These are phyloP conservation scores for Lodderomyces theae DNA, from an alignment of 1,139 yeast genomes.

Conservation along the genomic window DNA sequence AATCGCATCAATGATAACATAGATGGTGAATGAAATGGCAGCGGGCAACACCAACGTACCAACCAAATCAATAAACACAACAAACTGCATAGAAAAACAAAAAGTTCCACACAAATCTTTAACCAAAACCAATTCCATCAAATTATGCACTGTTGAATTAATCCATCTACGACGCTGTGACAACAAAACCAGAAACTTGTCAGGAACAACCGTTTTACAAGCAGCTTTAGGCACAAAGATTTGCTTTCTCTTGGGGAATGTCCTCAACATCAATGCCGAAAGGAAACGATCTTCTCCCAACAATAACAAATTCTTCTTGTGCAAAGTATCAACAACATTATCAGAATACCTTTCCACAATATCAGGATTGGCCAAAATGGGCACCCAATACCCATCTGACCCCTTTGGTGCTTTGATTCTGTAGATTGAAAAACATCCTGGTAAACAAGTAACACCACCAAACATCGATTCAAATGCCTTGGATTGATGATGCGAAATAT, in stretches of 20 bases:
- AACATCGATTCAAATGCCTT: slow-evolving; percentile 95
- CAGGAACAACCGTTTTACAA: slow-evolving; percentile 92
- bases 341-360: slow-evolving; percentile 94
- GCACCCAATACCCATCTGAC: slow-evolving; percentile 90
- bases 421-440: slow-evolving; percentile 97
- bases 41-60: slow-evolving; percentile 94
- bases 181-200: slow-evolving; percentile 70
- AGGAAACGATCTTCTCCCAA: slow-evolving; percentile 93
- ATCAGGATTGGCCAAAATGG: slow-evolving; percentile 92
- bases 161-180: slow-evolving; percentile 99
- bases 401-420: slow-evolving; percentile 94
- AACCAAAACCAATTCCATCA: slow-evolving; percentile 85
- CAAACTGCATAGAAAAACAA: slow-evolving; percentile 96
- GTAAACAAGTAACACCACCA: slow-evolving; percentile 96
- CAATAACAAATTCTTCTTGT: slow-evolving; percentile 80
- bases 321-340: slow-evolving; percentile 82
- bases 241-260: slow-evolving; percentile 92
- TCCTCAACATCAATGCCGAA: slow-evolving; percentile 83
- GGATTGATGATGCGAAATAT: slow-evolving; percentile 92
- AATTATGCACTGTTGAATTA: slow-evolving; percentile 92
- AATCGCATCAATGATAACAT: slow-evolving; percentile 75
- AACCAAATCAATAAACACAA: slow-evolving; percentile 78
- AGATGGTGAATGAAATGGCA: slow-evolving; percentile 82
- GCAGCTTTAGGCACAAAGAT: slow-evolving; percentile 94
- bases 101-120: slow-evolving; percentile 95